A percentile compares a stretch with the other conserved stretches of the same genome.
Evolutionary conservation across 495 filamentous ascomycete genomes (phyloP).

Genomic region (Filosporella fistucella): DNA sequence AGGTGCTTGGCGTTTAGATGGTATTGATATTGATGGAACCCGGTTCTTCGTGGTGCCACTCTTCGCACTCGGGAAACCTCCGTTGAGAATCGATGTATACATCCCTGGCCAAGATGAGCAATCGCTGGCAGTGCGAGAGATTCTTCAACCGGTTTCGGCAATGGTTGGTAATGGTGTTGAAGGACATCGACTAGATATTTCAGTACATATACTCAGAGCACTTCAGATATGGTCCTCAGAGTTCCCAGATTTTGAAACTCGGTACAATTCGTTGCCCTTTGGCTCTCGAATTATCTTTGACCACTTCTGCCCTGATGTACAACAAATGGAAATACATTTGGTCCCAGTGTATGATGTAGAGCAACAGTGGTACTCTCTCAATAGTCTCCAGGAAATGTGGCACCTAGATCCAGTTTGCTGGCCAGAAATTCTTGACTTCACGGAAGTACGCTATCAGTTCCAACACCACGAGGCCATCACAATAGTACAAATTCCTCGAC

Average conservation of each 20-base stretch:
- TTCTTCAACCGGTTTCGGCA: conserved; percentile 1
- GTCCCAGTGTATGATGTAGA: conserved; percentile 16
- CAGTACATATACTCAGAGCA: conserved; percentile 10
- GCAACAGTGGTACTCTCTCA: conserved; percentile 4
- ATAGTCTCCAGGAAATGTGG: conserved; percentile 12
- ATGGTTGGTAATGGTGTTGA: neutral
- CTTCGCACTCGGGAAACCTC: conserved; percentile 10
- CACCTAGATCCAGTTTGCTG: neutral
- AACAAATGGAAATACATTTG: conserved; percentile 13
- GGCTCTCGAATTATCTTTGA: conserved; percentile 15
- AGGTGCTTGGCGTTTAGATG: conserved; percentile 11
- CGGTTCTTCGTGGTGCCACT: conserved; percentile 15
- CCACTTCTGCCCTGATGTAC: conserved; percentile 1
- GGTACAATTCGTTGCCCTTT: conserved; percentile 14
- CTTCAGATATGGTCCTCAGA: conserved; percentile 11
- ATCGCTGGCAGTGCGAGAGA: neutral
- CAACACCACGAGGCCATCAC: conserved; percentile 16
- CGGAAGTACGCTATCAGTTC: conserved; percentile 2
- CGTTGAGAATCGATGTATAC: conserved; percentile 14
- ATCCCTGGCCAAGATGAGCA: conserved; percentile 13
- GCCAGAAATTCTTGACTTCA: conserved; percentile 7
- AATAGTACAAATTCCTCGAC: conserved; percentile 11
- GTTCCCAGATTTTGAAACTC: conserved; percentile 3
- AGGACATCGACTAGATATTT: neutral
- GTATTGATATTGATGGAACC: conserved; percentile 11